Evolutionary conservation across 768 basidiomycete genomes (phyloP), one percentile per base, ranked within the genome.

Genomic region (Termitomyces sp.): DNA sequence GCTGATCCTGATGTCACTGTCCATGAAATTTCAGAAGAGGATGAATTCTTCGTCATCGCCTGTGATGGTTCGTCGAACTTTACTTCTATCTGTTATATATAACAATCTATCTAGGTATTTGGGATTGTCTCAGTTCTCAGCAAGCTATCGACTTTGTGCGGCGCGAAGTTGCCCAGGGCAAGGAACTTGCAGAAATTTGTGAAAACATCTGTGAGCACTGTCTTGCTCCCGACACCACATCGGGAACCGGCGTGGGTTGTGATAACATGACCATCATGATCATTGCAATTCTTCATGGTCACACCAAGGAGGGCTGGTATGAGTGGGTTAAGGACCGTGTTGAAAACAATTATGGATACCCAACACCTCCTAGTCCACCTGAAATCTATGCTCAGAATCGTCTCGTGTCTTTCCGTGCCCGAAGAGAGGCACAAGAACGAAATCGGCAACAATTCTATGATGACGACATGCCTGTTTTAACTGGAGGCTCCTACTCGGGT

Each of bases 231-330:
- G 94, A 97, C 68, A 91, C 91, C 1, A 87, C 88, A 23, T 89
- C 89, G 35, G 91, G 91, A 47, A 84, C 85, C 43, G 97, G 97
- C 12, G 91, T 98, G 60, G 97, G 97, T 19, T 98, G 96, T 69
- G 97, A 99, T 75, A 98, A 99, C 76, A 99, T 99, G 97, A 99
- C 97, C 0, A 76, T 97, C 48, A 80, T 98, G 63, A 83, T 99
- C 52, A 81, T 98, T 56, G 97, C 92, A 7, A 71, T 99, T 44
- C 80, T 95, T 32, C 81, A 89, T 59, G 95, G 91, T 40, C 84
- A 85, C 58, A 90, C 92, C n/a, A 83, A 87, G 69, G 88, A 91
- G 61, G 85, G 94, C 67, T 98, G 97, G 97, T 90, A 91, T 65
- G 68, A 79, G 37, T 98, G 96, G 96, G 71, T 99, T 57, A 82